These are phyloP conservation scores for Taphrina communis DNA, from an alignment of 1,139 yeast genomes.

Conservation along the genomic window DNA sequence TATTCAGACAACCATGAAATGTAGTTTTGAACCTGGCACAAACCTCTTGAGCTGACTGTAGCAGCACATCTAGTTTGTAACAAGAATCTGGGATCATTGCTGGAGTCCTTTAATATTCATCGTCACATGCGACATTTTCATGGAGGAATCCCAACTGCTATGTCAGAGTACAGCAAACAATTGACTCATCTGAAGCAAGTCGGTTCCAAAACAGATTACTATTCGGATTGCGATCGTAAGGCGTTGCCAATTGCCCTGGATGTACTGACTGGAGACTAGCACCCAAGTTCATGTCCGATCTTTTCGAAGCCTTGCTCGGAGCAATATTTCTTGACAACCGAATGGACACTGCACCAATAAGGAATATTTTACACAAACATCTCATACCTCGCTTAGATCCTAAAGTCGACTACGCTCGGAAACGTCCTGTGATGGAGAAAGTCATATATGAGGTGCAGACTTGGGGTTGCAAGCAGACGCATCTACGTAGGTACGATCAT, in stretches of 20 bases:
- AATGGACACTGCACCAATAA: constrained; percentile 23
- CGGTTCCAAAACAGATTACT: constrained; percentile 10
- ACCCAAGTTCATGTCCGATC: constrained; percentile 44
- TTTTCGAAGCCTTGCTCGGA: constrained; percentile 43
- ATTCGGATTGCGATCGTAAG: constrained; percentile 15
- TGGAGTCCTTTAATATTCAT: constrained; percentile 35
- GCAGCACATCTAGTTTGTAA: constrained; percentile 41
- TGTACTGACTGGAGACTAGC: constrained; percentile 13
- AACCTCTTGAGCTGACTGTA: constrained; percentile 10
- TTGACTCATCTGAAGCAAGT: constrained; percentile 17
- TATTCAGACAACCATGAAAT: constrained; percentile 13
- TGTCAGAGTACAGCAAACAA: constrained; percentile 32
- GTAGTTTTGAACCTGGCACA: not conserved
- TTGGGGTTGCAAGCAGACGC: constrained; percentile 7
- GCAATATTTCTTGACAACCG: constrained; percentile 43
- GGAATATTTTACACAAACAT: constrained; percentile 3
- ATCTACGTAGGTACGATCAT: not conserved
- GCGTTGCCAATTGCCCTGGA: not conserved
- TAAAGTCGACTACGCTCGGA: constrained; percentile 11
- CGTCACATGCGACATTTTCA: constrained; percentile 38
- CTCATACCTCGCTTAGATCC: constrained; percentile 15
- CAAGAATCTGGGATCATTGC: constrained; percentile 40
- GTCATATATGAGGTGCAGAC: not conserved
- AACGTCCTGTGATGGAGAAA: constrained; percentile 14
- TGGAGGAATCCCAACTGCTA: constrained; percentile 37